Evolutionary conservation across 1,139 yeast species (phyloP).

Genomic region (Suhomyces yuchorum): DNA sequence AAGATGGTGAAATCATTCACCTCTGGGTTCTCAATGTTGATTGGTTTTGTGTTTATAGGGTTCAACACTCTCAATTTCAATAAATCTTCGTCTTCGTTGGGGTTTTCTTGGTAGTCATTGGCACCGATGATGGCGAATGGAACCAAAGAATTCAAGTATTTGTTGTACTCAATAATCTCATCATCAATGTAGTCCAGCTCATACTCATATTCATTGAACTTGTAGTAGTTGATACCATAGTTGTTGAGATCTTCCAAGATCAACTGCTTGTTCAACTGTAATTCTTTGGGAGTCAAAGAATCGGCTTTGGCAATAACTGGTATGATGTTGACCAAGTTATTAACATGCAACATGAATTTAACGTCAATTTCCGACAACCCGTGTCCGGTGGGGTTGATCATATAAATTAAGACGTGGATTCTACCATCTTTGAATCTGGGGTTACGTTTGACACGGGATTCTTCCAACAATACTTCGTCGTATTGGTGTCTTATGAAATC

Average conservation of each 20-base stretch:
- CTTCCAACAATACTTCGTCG: constrained; percentile 53
- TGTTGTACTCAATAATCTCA: constrained; percentile 51
- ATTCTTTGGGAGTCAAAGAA: constrained; percentile 41
- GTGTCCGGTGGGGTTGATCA: constrained; percentile 53
- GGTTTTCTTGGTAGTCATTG: constrained; percentile 41
- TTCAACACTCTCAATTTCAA: constrained; percentile 43
- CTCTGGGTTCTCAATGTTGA: constrained; percentile 56
- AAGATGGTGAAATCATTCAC: constrained; percentile 65
- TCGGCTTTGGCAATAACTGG: constrained; percentile 49
- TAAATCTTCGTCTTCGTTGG: constrained; percentile 35
- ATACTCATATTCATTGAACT: constrained; percentile 52
- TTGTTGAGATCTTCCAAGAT: constrained; percentile 46
- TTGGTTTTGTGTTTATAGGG: constrained; percentile 38
- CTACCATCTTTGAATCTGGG: constrained; percentile 52
- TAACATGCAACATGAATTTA: constrained; percentile 43
- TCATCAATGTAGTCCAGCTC: constrained; percentile 52
- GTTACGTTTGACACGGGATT: constrained; percentile 49
- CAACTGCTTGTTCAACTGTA: constrained; percentile 38
- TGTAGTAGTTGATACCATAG: constrained; percentile 45
- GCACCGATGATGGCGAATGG: constrained; percentile 51
- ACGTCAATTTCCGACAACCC: constrained; percentile 48
- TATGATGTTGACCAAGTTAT: constrained; percentile 45
- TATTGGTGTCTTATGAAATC: constrained; percentile 53
- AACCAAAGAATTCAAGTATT: constrained; percentile 43
- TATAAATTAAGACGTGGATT: constrained; percentile 48